Base-by-base conservation (phyloP, 225 moss, liverwort and hornwort species). In the Physcomitrellopsis africana region DNA sequence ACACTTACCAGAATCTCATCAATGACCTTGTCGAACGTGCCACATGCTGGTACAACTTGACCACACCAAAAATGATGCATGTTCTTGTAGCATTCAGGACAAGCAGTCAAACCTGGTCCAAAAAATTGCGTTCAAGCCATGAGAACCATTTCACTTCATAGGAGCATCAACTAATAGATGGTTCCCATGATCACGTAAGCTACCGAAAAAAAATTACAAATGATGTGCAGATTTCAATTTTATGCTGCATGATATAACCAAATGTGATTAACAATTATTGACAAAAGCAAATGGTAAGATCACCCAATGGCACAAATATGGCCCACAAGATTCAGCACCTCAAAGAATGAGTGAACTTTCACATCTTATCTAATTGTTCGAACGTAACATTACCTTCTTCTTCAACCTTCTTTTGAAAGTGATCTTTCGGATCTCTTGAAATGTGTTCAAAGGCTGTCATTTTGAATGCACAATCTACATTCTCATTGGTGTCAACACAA, bases 51-150 rank as follows among this genome's bases (percentile, higher is more conserved):
- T 51, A 96, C 92, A 22, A 92, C 94, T 65, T 96, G 96, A 22
- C 92, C 94, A 83, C 94, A 96, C 96, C 96, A 96, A 77, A 96
- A 94, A 67, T 86, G 86, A 68, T 96, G 94, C 74, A 96, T 86
- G 8, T 63, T 82, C 52, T 84, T 70, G 74, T 92, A 91, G 82
- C 96, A 96, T 63, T 84, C 80, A 6, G 85, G 79, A 65, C 96
- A 96, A 41, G 86, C 89, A 9, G 83, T 69, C 55, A 72, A 77
- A 59, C 96, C 96, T 94, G 91, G 65, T 76, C 24, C 61, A 67
- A 64, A 53, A 55, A 8, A 9, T 62, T n/a, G 29, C 8, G 5
- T 68, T 72, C 18, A 47, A 24, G 16, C 14, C 26, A 68, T 81
- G 52, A 85, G 64, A 76, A 54, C 18, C 3, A 48, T 51, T 19